Evolutionary conservation across 2,329 filamentous ascomycete genomes (phyloP).

Genomic region (Fusarium secorum): DNA sequence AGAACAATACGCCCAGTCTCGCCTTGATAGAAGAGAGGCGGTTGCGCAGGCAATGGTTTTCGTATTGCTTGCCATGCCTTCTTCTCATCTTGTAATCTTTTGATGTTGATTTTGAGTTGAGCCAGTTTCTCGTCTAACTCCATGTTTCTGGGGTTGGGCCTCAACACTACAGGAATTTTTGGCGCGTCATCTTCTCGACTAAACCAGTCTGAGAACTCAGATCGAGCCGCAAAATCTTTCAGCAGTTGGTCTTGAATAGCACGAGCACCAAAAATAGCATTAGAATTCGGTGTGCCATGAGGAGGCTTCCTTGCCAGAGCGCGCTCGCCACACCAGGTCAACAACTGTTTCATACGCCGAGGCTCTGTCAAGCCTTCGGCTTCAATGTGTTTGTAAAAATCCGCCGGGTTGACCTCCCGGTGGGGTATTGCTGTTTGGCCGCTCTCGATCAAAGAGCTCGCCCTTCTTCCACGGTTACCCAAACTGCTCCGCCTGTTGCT

Average conservation of each 20-base stretch:
- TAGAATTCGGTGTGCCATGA: constrained; percentile 70
- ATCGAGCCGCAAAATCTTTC: constrained; percentile 82
- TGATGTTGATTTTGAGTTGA: constrained; percentile 82
- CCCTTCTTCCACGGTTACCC: constrained; percentile 85
- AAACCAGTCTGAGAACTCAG: constrained; percentile 94
- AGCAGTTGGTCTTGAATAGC: constrained; percentile 92
- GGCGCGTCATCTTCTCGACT: constrained; percentile 67
- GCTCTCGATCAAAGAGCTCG: constrained; percentile 91
- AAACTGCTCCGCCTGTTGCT: constrained; percentile 83
- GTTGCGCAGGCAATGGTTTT: constrained; percentile 66
- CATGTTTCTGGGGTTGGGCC: constrained; percentile 88
- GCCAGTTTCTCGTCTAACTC: constrained; percentile 84
- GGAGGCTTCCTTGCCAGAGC: constrained; percentile 81
- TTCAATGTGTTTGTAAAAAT: constrained; percentile 97
- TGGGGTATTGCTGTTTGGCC: constrained; percentile 87
- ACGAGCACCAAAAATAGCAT: constrained; percentile 77
- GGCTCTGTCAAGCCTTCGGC: constrained; percentile 85
- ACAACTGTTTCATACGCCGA: constrained; percentile 89
- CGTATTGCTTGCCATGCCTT: constrained; percentile 81
- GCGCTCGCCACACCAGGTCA: constrained; percentile 95
- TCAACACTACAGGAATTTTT: constrained; percentile 69
- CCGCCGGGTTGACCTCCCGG: constrained; percentile 77
- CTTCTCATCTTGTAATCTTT: constrained; percentile 82
- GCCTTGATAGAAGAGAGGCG: constrained; percentile 55
- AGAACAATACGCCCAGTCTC: constrained; percentile 43